Conservation (phyloP, 257 asterid species). For the Apocynum venetum region DNA sequence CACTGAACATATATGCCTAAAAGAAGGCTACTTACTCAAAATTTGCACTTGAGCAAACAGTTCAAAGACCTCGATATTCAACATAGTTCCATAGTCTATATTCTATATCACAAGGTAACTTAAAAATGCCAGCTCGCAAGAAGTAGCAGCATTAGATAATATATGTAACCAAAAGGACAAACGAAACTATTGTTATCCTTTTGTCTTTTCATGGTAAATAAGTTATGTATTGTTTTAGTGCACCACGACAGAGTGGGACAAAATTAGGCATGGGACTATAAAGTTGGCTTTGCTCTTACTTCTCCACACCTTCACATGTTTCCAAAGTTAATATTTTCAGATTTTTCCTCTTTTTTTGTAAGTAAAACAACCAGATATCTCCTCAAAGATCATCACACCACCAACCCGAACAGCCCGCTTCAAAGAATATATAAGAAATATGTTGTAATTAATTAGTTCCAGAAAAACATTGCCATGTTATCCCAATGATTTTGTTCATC, state of each 20-base stretch:
- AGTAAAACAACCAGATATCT: slow-evolving; percentile 1
- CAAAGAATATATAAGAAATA: background rate
- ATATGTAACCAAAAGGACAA: background rate
- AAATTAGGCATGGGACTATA: slow-evolving; percentile 17
- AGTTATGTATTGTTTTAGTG: background rate
- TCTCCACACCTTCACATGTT: slow-evolving; percentile 20
- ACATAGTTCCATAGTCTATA: background rate
- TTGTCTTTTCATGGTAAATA: background rate
- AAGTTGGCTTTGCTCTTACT: slow-evolving; percentile 15
- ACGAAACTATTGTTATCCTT: background rate
- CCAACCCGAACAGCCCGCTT: background rate
- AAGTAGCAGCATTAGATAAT: background rate
- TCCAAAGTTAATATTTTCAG: slow-evolving; percentile 17
- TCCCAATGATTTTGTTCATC: background rate
- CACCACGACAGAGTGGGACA: background rate
- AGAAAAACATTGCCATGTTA: background rate
- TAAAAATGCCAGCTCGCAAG: background rate
- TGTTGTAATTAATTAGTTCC: background rate
- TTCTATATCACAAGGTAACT: background rate
- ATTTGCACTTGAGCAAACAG: background rate
- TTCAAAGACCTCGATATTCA: background rate
- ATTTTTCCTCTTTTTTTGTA: background rate
- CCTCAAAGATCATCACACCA: background rate
- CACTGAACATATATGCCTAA: background rate
- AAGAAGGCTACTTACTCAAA: background rate